A percentile compares a stretch with the other conserved stretches of the same genome.
Conservation (phyloP, 179 eudicot genomes). For the Vitellaria paradoxa region DNA sequence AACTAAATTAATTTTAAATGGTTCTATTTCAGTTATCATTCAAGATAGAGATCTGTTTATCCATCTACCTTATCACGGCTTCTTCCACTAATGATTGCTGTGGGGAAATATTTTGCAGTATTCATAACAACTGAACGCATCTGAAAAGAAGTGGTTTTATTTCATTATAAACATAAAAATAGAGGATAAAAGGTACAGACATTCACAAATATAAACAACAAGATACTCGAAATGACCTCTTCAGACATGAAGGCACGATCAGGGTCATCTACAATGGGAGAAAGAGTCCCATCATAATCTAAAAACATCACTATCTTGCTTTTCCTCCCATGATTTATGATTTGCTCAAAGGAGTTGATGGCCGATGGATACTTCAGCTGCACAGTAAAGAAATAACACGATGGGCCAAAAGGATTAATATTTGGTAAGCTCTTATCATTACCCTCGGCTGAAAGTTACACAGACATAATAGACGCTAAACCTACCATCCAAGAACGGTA, state of each 20-base stretch:
- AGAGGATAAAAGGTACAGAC: neutral
- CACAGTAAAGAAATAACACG: slow-evolving; percentile 5
- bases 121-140: slow-evolving; percentile 75
- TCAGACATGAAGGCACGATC: slow-evolving; percentile 83
- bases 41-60: neutral
- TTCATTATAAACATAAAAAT: neutral
- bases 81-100: slow-evolving; percentile 91
- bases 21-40: neutral
- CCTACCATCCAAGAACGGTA: slow-evolving; percentile 71
- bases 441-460: neutral
- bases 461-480: neutral
- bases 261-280: slow-evolving; percentile 88
- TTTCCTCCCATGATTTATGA: slow-evolving; percentile 47
- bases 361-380: slow-evolving; percentile 84
- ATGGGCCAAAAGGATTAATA: neutral
- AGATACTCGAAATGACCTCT: slow-evolving; percentile 45
- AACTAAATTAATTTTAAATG: neutral
- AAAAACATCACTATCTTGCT: slow-evolving; percentile 70
- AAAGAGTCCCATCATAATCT: slow-evolving; percentile 91
- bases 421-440: neutral
- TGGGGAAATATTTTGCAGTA: slow-evolving; percentile 72
- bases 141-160: slow-evolving; percentile 28
- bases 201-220: neutral
- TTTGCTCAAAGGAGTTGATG: slow-evolving; percentile 52
- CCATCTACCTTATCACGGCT: slow-evolving; percentile 80